Base-by-base conservation (phyloP, 2,329 filamentous ascomycete genomes). In the Arthrinium puccinioides region DNA sequence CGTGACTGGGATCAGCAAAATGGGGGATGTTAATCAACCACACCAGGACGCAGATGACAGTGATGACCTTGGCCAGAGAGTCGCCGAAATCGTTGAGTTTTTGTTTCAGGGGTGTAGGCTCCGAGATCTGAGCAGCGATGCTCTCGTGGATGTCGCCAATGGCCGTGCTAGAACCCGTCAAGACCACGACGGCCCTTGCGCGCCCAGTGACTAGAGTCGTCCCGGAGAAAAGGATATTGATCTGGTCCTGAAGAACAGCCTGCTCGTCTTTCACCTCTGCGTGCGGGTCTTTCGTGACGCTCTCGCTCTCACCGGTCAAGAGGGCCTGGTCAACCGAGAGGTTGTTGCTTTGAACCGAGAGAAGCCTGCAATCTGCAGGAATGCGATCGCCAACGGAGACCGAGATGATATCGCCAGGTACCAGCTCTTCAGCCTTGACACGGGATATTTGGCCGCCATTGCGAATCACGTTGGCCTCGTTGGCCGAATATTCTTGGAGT, bases 111-210 rank as follows among this genome's bases (percentile, higher is more conserved):
- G 92, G 92, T 1, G 92, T 98, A 0, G 92, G 92, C 59, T 95
- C 89, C 16, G 90, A 97, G 54, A 98, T 98, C 63, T 98, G 94
- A 25, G 90, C 84, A 6, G 88, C 89, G 57, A 98, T 98, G 69
- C 89, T 97, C 66, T 97, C 92, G 59, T 98, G 92, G 47, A 98
- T 98, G 60, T 96, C 92, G 52, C 92, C 92, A 63, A 98, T 98
- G 25, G 92, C 92, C 19, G 92, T 98, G 54, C 79, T 85, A 32
- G 81, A 75, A 48, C 92, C 92, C 14, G 92, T 98, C 56, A 94
- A 64, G 44, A 88, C 89, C 19, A 98, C 92, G 37, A 97, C 68
- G 29, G 92, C 92, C 51, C 79, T 89, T 35, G 92, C 94, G 60
- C 90, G 87, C 44, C 92, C 92, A 46, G 85, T 94, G 15, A 96